These are phyloP conservation scores for Coemansia sp. DNA, from an alignment of 192 early-diverging fungal species.

Conservation along the genomic window DNA sequence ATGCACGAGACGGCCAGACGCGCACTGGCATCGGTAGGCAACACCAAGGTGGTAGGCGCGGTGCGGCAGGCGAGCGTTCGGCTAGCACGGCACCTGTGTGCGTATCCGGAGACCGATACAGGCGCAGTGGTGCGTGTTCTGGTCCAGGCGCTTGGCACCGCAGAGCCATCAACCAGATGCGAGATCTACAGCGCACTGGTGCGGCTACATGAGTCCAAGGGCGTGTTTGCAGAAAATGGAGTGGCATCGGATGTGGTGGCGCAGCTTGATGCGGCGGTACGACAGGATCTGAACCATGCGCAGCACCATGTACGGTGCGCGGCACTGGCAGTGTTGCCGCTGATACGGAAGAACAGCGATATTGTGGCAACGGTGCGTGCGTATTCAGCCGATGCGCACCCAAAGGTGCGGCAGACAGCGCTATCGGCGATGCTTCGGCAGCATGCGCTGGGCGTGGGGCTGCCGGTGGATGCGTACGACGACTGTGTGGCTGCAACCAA, in stretches of 20 bases:
- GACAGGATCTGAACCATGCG: constrained; percentile 36
- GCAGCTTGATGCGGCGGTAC: constrained; percentile 11
- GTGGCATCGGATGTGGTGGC: neutral
- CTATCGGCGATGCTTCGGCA: constrained; percentile 28
- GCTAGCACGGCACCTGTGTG: constrained; percentile 26
- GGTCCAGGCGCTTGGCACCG: constrained; percentile 11
- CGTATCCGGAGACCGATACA: constrained; percentile 35
- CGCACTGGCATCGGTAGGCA: constrained; percentile 14
- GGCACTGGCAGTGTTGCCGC: constrained; percentile 22
- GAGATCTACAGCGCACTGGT: constrained; percentile 44
- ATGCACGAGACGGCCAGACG: constrained; percentile 10
- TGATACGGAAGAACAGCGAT: constrained; percentile 3
- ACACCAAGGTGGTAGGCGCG: constrained; percentile 1
- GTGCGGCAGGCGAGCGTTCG: constrained; percentile 43
- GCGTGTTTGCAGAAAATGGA: constrained; percentile 19
- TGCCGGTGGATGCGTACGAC: constrained; percentile 58
- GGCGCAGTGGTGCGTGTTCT: constrained; percentile 1
- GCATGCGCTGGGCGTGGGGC: constrained; percentile 22
- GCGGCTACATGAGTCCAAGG: constrained; percentile 36
- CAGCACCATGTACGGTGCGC: constrained; percentile 50
- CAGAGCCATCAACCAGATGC: constrained; percentile 33
- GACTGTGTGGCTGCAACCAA: constrained; percentile 63
- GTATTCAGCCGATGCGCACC: constrained; percentile 40
- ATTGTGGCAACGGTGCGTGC: constrained; percentile 34
- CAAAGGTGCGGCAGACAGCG: constrained; percentile 43